A percentile compares a stretch with the other conserved stretches of the same genome.
Conservation (phyloP, 2,329 filamentous ascomycete genomes). For the Sclerotinia minor region DNA sequence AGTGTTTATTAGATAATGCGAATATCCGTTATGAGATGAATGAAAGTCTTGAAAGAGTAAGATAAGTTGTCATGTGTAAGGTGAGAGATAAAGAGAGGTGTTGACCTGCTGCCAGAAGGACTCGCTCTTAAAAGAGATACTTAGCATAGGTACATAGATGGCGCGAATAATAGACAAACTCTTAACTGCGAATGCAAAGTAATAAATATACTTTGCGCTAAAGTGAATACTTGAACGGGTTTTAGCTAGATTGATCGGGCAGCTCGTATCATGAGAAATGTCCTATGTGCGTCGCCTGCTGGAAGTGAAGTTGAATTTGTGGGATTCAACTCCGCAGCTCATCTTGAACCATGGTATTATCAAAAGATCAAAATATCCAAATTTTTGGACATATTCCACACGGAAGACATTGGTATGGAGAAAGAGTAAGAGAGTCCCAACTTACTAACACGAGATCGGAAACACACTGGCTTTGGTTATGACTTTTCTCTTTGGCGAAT, state of each 20-base stretch:
- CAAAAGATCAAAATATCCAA: neutral
- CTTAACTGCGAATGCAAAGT: neutral
- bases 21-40: accelerated
- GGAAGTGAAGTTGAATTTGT: neutral
- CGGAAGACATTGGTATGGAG: accelerated
- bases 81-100: neutral
- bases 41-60: neutral
- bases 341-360: too few relatives aligned
- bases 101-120: neutral
- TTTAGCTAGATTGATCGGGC: too few relatives aligned
- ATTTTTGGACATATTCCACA: neutral
- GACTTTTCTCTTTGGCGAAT: too few relatives aligned
- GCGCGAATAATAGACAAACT: neutral
- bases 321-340: neutral
- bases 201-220: accelerated
- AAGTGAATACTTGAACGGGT: neutral
- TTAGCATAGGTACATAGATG: neutral
- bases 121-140: too few relatives aligned
- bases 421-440: neutral
- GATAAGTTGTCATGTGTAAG: too few relatives aligned
- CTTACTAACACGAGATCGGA: neutral
- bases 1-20: neutral
- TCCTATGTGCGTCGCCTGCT: neutral
- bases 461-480: neutral
- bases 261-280: neutral